These are phyloP conservation scores for Rubia yunnanensis DNA, from an alignment of 257 asterid species.

Conservation along the genomic window DNA sequence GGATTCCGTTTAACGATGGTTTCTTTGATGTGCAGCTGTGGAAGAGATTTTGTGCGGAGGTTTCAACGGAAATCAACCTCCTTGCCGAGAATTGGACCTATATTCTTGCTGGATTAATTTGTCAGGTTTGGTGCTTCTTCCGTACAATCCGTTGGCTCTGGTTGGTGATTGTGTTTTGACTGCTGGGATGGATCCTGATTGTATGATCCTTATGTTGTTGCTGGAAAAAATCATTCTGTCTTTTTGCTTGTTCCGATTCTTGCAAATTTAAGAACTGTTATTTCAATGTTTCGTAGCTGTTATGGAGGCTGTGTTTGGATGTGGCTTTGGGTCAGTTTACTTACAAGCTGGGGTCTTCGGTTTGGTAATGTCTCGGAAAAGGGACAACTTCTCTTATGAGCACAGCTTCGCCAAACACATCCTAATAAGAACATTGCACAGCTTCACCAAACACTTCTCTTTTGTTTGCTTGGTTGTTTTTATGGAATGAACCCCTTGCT, in stretches of 20 bases:
- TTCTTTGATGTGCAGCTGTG: slow-evolving; percentile 38
- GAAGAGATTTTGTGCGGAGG: slow-evolving; percentile 78
- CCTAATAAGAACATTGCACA: neutral
- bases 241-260: neutral
- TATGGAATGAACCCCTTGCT: neutral
- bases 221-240: neutral
- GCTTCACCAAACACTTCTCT: no score
- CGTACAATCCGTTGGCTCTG: neutral
- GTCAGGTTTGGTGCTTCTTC: slow-evolving; percentile 28
- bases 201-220: neutral
- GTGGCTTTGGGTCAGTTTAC: neutral
- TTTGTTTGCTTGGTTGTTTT: neutral
- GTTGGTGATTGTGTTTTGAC: slow-evolving; percentile 3
- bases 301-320: neutral
- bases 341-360: neutral
- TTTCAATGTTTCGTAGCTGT: neutral
- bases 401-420: neutral
- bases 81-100: slow-evolving; percentile 76
- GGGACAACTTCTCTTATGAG: neutral
- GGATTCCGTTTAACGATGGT: slow-evolving; percentile 1
- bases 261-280: neutral
- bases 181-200: neutral
- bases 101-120: slow-evolving; percentile 66
- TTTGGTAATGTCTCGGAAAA: neutral
- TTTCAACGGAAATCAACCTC: slow-evolving; percentile 60